These are phyloP conservation scores for Gastrolobium bilobum DNA, from an alignment of 306 rosid species.

Conservation along the genomic window DNA sequence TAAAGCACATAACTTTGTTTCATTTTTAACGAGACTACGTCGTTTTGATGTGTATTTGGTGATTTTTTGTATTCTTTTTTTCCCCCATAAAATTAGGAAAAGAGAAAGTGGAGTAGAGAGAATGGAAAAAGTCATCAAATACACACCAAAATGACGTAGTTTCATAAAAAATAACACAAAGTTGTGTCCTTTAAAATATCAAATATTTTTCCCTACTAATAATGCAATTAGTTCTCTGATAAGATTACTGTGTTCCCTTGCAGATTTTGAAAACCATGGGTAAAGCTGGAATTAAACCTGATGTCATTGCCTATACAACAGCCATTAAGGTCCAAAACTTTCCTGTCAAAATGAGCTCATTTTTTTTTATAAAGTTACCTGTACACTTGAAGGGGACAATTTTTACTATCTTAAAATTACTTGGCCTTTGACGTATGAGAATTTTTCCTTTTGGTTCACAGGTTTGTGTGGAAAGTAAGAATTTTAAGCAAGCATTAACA, in stretches of 20 bases:
- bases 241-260: constrained; percentile 52
- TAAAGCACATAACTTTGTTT: too few species aligned
- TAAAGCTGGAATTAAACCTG: constrained; percentile 81
- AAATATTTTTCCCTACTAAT: not conserved
- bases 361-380: constrained; percentile 38
- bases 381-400: constrained; percentile 24
- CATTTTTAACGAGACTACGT: too few species aligned
- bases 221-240: constrained; percentile 49
- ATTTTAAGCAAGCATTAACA: constrained; percentile 67
- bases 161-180: too few species aligned
- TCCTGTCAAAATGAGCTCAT: constrained; percentile 42
- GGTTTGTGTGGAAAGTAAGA: constrained; percentile 82
- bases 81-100: too few species aligned
- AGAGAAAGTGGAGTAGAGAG: too few species aligned
- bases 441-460: constrained; percentile 57
- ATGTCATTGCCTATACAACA: constrained; percentile 86
- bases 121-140: too few species aligned
- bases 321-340: constrained; percentile 80
- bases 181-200: too few species aligned
- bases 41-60: too few species aligned
- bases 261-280: constrained; percentile 83
- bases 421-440: constrained; percentile 38
- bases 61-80: too few species aligned
- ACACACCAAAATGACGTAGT: too few species aligned
- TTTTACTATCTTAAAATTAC: constrained; percentile 29